Evolutionary conservation across 371 early-diverging fungal species (phyloP).

Genomic region (Syncephalastrum sp.): DNA sequence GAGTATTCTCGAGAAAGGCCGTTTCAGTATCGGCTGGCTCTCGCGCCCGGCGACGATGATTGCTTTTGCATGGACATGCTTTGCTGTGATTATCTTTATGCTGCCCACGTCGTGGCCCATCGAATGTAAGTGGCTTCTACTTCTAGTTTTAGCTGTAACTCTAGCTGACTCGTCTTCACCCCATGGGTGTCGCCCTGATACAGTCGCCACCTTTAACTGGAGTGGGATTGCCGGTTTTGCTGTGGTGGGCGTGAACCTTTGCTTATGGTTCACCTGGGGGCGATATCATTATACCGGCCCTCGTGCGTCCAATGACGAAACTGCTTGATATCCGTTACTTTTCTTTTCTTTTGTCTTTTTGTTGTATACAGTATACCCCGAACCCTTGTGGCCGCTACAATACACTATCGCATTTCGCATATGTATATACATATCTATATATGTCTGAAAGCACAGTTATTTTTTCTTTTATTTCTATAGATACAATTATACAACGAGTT

Average conservation of each 20-base stretch:
- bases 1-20: constrained; percentile 19
- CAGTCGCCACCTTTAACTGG: constrained; percentile 24
- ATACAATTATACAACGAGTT: constrained; percentile 16
- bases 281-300: constrained; percentile 28
- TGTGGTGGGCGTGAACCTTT: constrained; percentile 13
- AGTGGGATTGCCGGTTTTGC: constrained; percentile 17
- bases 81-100: constrained; percentile 34
- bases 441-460: no score
- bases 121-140: constrained; percentile 10
- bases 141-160: background rate
- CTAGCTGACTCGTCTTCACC: no score
- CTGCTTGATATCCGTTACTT: no score
- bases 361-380: no score
- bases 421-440: no score
- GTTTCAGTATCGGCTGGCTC: constrained; percentile 31
- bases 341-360: no score
- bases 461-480: no score
- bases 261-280: constrained; percentile 29
- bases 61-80: constrained; percentile 31
- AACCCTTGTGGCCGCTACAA: no score
- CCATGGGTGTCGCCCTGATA: no score
- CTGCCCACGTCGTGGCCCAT: constrained; percentile 44
- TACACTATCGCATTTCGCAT: no score
- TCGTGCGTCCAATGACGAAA: constrained; percentile 23
- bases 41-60: constrained; percentile 24